phyloP scores from a whole-genome alignment of 257 asterid genomes.

The Solanum peruvianum region DNA sequence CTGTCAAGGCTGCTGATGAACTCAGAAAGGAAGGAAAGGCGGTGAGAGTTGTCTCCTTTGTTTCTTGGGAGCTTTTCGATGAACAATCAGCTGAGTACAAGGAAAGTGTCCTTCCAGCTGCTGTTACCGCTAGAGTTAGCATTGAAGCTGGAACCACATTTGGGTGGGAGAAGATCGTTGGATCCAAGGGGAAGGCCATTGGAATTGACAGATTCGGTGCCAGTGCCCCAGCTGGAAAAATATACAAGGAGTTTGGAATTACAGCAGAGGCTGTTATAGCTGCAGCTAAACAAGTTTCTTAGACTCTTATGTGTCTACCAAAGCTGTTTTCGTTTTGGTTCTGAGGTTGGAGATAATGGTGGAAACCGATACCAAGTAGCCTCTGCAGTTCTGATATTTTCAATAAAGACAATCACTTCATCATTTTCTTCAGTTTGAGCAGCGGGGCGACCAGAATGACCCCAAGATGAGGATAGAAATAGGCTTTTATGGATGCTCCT shows the following conservation, averaged over 20 bases:
- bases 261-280: slow-evolving; percentile 63
- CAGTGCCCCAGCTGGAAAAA: slow-evolving; percentile 71
- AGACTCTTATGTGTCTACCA: neutral
- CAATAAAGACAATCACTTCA: slow-evolving; percentile 15
- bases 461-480: slow-evolving; percentile 11
- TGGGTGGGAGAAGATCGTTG: slow-evolving; percentile 63
- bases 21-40: slow-evolving; percentile 69
- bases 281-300: slow-evolving; percentile 47
- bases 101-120: slow-evolving; percentile 56
- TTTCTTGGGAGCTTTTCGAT: slow-evolving; percentile 75
- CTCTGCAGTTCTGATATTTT: slow-evolving; percentile 14
- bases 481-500: slow-evolving; percentile 17
- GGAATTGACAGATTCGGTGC: slow-evolving; percentile 73
- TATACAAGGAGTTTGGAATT: slow-evolving; percentile 65
- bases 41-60: slow-evolving; percentile 68
- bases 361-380: neutral
- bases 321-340: neutral
- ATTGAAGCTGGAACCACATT: slow-evolving; percentile 72
- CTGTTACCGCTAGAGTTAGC: slow-evolving; percentile 70
- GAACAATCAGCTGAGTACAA: slow-evolving; percentile 58
- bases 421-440: slow-evolving; percentile 11
- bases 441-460: slow-evolving; percentile 15
- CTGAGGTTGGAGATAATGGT: neutral
- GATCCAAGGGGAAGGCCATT: slow-evolving; percentile 56
- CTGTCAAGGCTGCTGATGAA: slow-evolving; percentile 65